These are phyloP conservation scores for Symmetrospora coprosmae DNA, from an alignment of 768 basidiomycete species.

Conservation along the genomic window DNA sequence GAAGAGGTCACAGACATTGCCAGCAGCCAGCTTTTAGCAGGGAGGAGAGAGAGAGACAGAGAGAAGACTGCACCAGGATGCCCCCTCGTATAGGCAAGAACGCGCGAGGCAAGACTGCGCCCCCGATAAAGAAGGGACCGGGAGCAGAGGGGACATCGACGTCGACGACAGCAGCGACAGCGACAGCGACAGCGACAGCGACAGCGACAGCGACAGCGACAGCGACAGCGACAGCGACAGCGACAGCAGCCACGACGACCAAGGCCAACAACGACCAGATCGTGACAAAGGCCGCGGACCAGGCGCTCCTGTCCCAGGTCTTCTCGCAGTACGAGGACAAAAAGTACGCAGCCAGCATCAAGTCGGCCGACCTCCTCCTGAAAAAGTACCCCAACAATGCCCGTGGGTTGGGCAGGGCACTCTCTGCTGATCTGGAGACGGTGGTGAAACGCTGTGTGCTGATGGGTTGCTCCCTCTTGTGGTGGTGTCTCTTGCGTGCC, in stretches of 20 bases:
- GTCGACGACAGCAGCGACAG: too few species aligned
- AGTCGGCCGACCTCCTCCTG: slow-evolving; percentile 81
- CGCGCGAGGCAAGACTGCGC: slow-evolving; percentile 11
- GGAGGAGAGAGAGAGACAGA: too few species aligned
- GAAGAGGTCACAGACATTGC: too few species aligned
- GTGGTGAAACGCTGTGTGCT: too few species aligned
- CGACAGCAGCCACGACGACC: neutral
- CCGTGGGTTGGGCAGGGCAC: slow-evolving; percentile 54
- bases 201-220: too few species aligned
- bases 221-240: too few species aligned
- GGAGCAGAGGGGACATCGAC: too few species aligned
- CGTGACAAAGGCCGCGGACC: slow-evolving; percentile 9
- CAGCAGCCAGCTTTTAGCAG: too few species aligned
- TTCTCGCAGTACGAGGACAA: slow-evolving; percentile 64
- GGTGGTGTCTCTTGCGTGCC: neutral
- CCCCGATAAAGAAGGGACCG: slow-evolving; percentile 20
- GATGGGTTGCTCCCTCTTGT: too few species aligned
- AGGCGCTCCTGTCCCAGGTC: slow-evolving; percentile 25
- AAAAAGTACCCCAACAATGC: slow-evolving; percentile 94
- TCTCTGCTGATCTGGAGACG: too few species aligned
- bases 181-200: too few species aligned
- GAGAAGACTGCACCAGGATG: neutral
- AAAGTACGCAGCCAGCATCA: slow-evolving; percentile 74
- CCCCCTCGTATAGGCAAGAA: slow-evolving; percentile 9
- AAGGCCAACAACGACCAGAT: slow-evolving; percentile 23